phyloP scores from a whole-genome alignment of 129 eudicot species.

The Mikania micrantha region DNA sequence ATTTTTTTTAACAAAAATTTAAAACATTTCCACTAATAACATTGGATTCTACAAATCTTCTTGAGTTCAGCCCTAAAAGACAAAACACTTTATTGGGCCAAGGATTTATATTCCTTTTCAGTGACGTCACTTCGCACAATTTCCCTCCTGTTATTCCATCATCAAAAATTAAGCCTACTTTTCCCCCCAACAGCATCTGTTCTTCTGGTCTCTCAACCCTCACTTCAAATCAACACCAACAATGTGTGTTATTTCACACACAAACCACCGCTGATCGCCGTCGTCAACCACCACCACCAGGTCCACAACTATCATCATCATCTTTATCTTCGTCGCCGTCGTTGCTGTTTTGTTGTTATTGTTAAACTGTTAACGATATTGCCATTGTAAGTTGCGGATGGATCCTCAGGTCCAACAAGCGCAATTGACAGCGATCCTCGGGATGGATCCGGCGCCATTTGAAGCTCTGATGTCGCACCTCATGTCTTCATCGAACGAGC shows the following conservation, averaged over 20 bases:
- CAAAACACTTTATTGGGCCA: constrained; percentile 13
- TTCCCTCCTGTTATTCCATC: constrained; percentile 12
- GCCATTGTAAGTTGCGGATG: too few species aligned
- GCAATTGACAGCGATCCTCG: constrained; percentile 71
- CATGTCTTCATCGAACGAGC: constrained; percentile 91
- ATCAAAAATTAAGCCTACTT: background rate
- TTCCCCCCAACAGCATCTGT: constrained; percentile 3
- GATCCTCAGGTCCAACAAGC: constrained; percentile 75
- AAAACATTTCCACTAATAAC: background rate
- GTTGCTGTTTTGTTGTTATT: too few species aligned
- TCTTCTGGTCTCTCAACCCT: background rate
- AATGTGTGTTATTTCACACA: background rate
- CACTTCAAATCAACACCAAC: background rate
- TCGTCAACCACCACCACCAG: too few species aligned
- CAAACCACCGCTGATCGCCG: background rate
- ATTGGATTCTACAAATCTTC: constrained; percentile 5
- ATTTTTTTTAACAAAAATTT: too few species aligned
- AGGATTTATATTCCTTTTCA: background rate
- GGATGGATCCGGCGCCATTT: constrained; percentile 84
- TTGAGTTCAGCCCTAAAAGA: constrained; percentile 14
- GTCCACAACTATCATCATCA: too few species aligned
- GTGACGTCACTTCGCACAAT: constrained; percentile 14
- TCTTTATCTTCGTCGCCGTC: constrained; percentile 9
- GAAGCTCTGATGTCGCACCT: constrained; percentile 87
- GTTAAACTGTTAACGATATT: too few species aligned